These are phyloP conservation scores for Clavariopsis aquatica DNA, from an alignment of 495 filamentous ascomycete genomes.

Conservation along the genomic window DNA sequence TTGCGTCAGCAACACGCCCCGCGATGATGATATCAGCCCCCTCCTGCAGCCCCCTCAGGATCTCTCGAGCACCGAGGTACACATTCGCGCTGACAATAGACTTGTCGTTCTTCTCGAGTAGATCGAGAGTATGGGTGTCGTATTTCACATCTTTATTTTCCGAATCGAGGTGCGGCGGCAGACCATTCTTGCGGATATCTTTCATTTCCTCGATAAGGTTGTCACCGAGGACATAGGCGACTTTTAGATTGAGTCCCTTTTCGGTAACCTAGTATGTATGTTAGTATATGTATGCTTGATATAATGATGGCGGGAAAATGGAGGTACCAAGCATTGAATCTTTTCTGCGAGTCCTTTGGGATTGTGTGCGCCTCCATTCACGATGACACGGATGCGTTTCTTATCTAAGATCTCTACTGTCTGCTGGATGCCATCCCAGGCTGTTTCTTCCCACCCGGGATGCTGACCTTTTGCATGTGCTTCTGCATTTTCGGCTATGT, in stretches of 20 bases:
- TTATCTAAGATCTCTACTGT: constrained; percentile 48
- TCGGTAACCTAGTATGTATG: constrained; percentile 36
- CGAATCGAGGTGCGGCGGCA: constrained; percentile 48
- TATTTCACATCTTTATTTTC: constrained; percentile 37
- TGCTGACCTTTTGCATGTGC: constrained; percentile 46
- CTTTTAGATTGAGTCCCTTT: constrained; percentile 21
- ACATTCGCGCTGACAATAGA: constrained; percentile 40
- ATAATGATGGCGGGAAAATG: too few species aligned
- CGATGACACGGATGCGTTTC: constrained; percentile 43
- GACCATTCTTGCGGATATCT: constrained; percentile 27
- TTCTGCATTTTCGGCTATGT: constrained; percentile 52
- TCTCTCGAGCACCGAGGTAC: constrained; percentile 41
- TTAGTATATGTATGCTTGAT: too few species aligned
- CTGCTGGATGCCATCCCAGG: constrained; percentile 51
- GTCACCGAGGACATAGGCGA: constrained; percentile 31
- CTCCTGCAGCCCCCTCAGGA: constrained; percentile 36
- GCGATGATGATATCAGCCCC: constrained; percentile 55
- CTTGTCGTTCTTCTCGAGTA: constrained; percentile 35
- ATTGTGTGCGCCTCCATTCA: constrained; percentile 43
- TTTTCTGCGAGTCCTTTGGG: constrained; percentile 41
- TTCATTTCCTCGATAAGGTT: constrained; percentile 29
- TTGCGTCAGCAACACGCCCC: constrained; percentile 31
- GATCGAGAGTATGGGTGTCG: constrained; percentile 36
- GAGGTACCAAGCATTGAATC: constrained; percentile 46
- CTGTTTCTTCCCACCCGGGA: constrained; percentile 49